Evolutionary conservation across 192 early-diverging fungal species (phyloP).

Genomic region (Chytriomyces confervae): DNA sequence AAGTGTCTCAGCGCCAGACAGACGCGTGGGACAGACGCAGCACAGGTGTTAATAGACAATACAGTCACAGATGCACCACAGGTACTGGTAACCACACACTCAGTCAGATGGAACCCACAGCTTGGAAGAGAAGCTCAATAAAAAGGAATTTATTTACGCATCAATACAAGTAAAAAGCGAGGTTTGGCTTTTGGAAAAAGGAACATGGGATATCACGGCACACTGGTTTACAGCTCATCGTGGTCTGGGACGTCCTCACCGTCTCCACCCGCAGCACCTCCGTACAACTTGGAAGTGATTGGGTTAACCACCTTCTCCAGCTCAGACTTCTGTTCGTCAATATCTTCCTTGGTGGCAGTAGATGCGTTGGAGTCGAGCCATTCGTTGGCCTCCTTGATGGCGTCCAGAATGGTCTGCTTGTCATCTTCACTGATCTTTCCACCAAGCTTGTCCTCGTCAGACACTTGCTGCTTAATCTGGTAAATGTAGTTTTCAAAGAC

Average conservation of each 20-base stretch:
- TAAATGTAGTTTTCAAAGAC: constrained; percentile 90
- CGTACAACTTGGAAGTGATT: constrained; percentile 91
- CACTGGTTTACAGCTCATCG: constrained; percentile 67
- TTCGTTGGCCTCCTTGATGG: constrained; percentile 75
- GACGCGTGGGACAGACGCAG: no score
- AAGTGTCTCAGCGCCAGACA: no score
- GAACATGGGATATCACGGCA: no score
- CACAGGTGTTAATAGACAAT: no score
- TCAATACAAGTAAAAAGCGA: no score
- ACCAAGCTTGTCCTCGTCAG: constrained; percentile 83
- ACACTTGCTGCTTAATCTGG: constrained; percentile 85
- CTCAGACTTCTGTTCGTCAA: constrained; percentile 95
- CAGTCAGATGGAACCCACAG: no score
- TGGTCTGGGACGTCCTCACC: constrained; percentile 64
- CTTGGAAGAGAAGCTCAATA: no score
- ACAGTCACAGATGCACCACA: no score
- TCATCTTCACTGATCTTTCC: constrained; percentile 86
- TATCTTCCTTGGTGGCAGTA: constrained; percentile 93
- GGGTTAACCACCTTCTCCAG: constrained; percentile 94
- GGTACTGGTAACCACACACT: no score
- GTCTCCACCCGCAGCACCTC: constrained; percentile 58
- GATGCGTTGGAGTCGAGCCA: constrained; percentile 86
- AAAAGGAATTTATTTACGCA: no score
- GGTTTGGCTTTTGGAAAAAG: no score
- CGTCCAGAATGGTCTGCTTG: constrained; percentile 85